Evolutionary conservation across 2,329 filamentous ascomycete genomes (phyloP), one percentile per base, ranked within the genome.

Genomic region (Lecanosticta acicola): DNA sequence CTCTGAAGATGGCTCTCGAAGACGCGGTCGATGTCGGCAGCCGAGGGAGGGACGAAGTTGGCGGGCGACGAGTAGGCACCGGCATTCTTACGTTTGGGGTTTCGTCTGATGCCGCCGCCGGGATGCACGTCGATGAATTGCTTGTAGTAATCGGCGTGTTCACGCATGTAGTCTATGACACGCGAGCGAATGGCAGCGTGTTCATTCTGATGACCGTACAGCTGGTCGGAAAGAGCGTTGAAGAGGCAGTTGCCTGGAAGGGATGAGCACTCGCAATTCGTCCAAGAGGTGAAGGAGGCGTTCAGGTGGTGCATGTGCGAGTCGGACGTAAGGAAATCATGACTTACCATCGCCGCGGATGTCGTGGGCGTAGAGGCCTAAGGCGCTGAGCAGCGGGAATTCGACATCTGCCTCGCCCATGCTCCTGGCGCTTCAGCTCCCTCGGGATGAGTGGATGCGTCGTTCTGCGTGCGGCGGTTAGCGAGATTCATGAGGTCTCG

Each of bases 211-310:
- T 76, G 66, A 52, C 80, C 81, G 60, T 79, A 83, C 42, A 85
- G 65, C 69, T 85, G 80, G 61, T 84, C 80, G 53, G 79, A 81
- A 32, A 84, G 71, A 50, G 80, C 80, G 64, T 81, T 79, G 69
- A 84, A 85, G 32, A 85, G 74, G 65, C 82, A 85, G 68, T 84
- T 84, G 56, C 81, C 82, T 84, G 55, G 38, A 34, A 33, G 35
- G 55, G 47, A 56, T 51, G 52, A 37, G 8, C 4, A 18, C 19
- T n/a, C 4, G 53, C 43, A 50, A 8, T 8, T 34, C 49, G 38
- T 41, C 40, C 43, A 32, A 21, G 13, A 41, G 16, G 21, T 29
- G 34, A 32, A 17, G 35, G 13, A 37, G 20, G 24, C 43, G 46
- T 44, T 40, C 38, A 48, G 50, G 43, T 42, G 24, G 39, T 44